Conservation (phyloP, 768 basidiomycete genomes). For the Mycena crocata region DNA sequence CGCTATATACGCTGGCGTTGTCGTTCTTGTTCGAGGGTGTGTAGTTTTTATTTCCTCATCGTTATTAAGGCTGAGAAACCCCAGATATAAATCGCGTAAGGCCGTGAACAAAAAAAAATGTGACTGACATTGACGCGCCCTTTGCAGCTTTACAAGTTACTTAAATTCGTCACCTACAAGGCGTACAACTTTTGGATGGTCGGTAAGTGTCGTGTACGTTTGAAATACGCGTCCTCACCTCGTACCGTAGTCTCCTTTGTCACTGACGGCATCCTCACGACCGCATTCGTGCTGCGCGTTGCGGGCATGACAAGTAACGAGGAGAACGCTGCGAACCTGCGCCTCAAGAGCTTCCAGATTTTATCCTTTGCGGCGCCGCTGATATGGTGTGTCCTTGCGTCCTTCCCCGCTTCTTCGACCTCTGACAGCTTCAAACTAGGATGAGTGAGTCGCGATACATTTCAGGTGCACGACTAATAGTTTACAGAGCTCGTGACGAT, state of each 20-base stretch:
- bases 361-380: conserved; percentile 90
- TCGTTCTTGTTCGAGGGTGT: conserved; percentile 86
- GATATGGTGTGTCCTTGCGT: conserved; percentile 73
- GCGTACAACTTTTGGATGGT: conserved; percentile 83
- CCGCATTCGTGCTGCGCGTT: conserved; percentile 82
- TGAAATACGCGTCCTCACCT: not conserved
- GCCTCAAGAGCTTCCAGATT: conserved; percentile 85
- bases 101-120: not conserved
- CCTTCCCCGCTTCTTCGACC: not conserved
- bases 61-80: not conserved
- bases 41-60: conserved; percentile 28
- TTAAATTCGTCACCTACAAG: conserved; percentile 83
- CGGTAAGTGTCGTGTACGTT: not conserved
- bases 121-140: conserved; percentile 8
- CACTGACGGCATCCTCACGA: conserved; percentile 78
- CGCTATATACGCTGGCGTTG: conserved; percentile 82
- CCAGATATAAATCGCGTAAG: conserved; percentile 68
- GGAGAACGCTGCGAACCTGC: conserved; percentile 51
- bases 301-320: conserved; percentile 57
- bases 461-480: not conserved
- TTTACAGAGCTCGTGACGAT: conserved; percentile 78
- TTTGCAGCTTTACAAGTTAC: conserved; percentile 72
- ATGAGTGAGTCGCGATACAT: conserved; percentile 72
- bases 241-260: conserved; percentile 64
- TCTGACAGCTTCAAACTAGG: conserved; percentile 53